Conservation (phyloP, 2,329 filamentous ascomycete genomes). For the Arthrinium puccinioides region DNA sequence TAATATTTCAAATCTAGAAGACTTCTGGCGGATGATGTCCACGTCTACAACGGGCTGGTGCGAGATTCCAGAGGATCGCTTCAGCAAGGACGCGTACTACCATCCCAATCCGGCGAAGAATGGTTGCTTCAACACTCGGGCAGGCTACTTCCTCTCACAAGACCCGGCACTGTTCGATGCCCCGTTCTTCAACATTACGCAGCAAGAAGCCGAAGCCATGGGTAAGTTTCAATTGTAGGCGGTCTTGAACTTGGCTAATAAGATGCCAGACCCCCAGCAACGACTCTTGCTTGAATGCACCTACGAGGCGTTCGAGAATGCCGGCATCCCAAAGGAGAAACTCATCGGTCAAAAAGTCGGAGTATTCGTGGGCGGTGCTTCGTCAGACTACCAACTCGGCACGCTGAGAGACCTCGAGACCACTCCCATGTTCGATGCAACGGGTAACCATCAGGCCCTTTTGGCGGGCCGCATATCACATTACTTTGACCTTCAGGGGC, state of each 20-base stretch:
- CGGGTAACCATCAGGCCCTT: constrained; percentile 24
- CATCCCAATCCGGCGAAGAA: constrained; percentile 25
- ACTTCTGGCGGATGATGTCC: constrained; percentile 24
- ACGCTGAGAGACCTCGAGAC: constrained; percentile 7
- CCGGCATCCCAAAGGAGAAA: constrained; percentile 9
- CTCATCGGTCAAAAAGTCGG: constrained; percentile 7
- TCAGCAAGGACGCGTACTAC: constrained; percentile 24
- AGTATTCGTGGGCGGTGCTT: constrained; percentile 7
- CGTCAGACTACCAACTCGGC: constrained; percentile 7
- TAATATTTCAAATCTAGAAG: constrained; percentile 19
- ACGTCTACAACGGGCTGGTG: constrained; percentile 20
- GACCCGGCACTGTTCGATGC: constrained; percentile 23
- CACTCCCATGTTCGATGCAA: constrained; percentile 10
- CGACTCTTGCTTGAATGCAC: constrained; percentile 22
- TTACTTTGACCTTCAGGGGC: constrained; percentile 30
- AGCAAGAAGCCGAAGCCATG: constrained; percentile 26
- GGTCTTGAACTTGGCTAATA: not conserved
- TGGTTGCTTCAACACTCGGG: constrained; percentile 22
- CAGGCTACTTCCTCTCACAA: constrained; percentile 24
- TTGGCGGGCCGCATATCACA: constrained; percentile 18
- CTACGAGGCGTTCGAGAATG: constrained; percentile 20
- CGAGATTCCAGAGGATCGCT: constrained; percentile 22
- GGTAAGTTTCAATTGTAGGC: constrained; percentile 16
- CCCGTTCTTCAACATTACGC: constrained; percentile 28
- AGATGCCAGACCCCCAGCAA: constrained; percentile 17